Conservation (phyloP, 2,329 filamentous ascomycete species). For the Fonsecaea erecta region DNA sequence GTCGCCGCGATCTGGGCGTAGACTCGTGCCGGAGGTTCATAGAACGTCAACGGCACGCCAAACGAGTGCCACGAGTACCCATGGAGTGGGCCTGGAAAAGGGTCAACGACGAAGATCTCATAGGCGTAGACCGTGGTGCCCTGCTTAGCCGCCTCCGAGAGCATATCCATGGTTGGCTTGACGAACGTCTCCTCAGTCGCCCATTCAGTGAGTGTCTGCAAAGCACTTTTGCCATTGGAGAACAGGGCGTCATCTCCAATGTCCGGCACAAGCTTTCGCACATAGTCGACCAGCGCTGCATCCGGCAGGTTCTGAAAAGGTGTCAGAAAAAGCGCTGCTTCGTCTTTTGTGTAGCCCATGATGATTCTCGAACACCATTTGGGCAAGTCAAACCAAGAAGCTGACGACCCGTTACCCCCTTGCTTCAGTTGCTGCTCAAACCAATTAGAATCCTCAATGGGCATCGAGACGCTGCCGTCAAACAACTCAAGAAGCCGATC, state of each 20-base stretch:
- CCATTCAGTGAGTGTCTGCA: neutral
- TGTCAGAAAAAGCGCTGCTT: slow-evolving; percentile 14
- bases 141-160: slow-evolving; percentile 33
- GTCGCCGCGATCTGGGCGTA: neutral
- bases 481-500: neutral
- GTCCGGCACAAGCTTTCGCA: neutral
- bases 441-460: slow-evolving; percentile 2
- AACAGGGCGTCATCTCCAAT: neutral
- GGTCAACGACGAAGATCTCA: slow-evolving; percentile 1
- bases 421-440: neutral
- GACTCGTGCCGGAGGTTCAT: neutral
- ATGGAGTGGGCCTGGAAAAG: neutral
- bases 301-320: slow-evolving; percentile 29
- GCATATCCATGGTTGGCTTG: slow-evolving; percentile 49
- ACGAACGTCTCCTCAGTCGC: slow-evolving; percentile 53
- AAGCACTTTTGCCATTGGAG: neutral
- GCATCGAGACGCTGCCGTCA: neutral
- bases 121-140: slow-evolving; percentile 3
- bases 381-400: neutral
- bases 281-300: slow-evolving; percentile 32
- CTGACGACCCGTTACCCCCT: neutral
- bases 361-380: slow-evolving; percentile 6
- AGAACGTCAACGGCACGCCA: neutral
- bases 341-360: slow-evolving; percentile 10
- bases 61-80: slow-evolving; percentile 14